Base-by-base conservation (phyloP, 768 basidiomycete species). In the Neoboletus magnificus region DNA sequence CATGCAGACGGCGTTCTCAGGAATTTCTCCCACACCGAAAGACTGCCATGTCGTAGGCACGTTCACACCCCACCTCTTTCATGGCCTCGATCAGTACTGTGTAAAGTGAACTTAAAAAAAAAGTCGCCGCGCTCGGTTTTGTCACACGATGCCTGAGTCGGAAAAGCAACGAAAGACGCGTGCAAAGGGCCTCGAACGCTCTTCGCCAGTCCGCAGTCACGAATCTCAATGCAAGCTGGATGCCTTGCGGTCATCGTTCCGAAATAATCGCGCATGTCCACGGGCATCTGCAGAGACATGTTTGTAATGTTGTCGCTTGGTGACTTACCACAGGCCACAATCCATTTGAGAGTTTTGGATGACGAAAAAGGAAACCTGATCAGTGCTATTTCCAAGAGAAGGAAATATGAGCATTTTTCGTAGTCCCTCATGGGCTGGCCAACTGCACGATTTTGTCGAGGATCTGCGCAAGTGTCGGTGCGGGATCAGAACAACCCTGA, bases 21-120 rank as follows among this genome's bases (percentile, higher is more conserved):
- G 37, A 20, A 25, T 45, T 48, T 61, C 62, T 71, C 67, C 57
- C 67, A 71, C 68, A 71, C 64, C 41, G 27, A 58, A 44, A 30
- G 33, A 25, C 48, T 45, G 51, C 59, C 62, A 57, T 52, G 59
- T 65, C 62, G 57, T 52, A 52, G 58, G 49, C 68, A 68, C 62
- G 62, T 68, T 68, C 69, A 54, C 67, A 71, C 67, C 59, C 67
- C 67, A 69, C 64, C 58, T 52, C 48, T 57, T 57, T 59, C 56
- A 54, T 62, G 27, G 27, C 35, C 63, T 59, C 66, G 66, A 64
- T 66, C 58, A 58, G 36, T n/a, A 36, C 40, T 25, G 44, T 53
- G 50, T 39, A 59, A 27, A 66, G 57, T 66, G 66, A 67, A 67
- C 66, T 44, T 59, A 48, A 68, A 65, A 60, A n/a, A 63, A 52